Evolutionary conservation across 306 rosid species (phyloP).

Genomic region (Ormosia semicastrata): DNA sequence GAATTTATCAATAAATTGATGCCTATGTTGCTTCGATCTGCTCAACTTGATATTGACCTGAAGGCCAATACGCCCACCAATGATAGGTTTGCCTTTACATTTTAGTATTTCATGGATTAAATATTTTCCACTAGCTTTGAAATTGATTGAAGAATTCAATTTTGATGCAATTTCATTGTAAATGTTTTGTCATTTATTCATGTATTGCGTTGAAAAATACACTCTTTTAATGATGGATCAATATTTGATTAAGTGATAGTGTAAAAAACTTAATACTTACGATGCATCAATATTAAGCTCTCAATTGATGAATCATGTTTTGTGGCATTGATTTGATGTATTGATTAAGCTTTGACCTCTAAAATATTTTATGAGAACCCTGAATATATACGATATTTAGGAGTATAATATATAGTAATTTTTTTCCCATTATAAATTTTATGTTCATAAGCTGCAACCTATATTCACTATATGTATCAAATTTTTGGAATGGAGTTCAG

Average conservation of each 20-base stretch:
- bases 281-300: too few species aligned
- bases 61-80: too few species aligned
- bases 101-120: neutral
- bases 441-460: neutral
- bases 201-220: neutral
- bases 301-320: neutral
- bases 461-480: too few species aligned
- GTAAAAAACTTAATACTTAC: too few species aligned
- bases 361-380: neutral
- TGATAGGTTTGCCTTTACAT: constrained; percentile 9
- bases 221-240: neutral
- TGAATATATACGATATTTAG: neutral
- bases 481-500: too few species aligned
- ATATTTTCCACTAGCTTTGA: neutral
- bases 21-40: constrained; percentile 18
- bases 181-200: too few species aligned
- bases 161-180: too few species aligned
- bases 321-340: neutral
- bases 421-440: neutral
- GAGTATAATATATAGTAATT: too few species aligned
- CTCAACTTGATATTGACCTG: neutral
- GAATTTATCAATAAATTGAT: neutral
- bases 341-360: neutral
- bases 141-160: too few species aligned
- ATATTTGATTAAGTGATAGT: too few species aligned